Percentiles rank a stretch among this genome's conserved stretches.
These are phyloP conservation scores for Melocanna baccifera DNA, from an alignment of 176 grass and related monocot species.

Conservation along the genomic window DNA sequence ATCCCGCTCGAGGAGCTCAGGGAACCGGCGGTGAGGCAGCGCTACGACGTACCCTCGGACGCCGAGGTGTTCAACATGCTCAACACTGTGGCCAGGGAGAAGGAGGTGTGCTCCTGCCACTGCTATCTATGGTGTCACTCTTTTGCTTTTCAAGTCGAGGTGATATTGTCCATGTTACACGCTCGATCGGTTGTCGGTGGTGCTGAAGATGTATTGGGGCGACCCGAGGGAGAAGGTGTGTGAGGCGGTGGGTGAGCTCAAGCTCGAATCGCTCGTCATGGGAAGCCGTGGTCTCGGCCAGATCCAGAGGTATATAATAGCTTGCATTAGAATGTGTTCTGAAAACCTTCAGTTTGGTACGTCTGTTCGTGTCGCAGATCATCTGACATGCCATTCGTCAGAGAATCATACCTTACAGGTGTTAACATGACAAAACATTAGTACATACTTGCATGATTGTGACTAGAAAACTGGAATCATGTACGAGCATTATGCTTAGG, in stretches of 20 bases:
- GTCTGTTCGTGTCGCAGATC: background rate
- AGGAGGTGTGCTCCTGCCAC: conserved; percentile 37
- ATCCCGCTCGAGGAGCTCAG: conserved; percentile 65
- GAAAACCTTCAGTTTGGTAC: background rate
- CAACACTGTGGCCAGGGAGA: conserved; percentile 35
- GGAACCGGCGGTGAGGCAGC: conserved; percentile 49
- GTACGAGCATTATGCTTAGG: background rate
- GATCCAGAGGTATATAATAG: conserved; percentile 49
- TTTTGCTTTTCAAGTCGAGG: background rate
- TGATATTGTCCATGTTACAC: background rate
- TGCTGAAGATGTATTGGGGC: conserved; percentile 66
- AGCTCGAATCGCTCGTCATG: conserved; percentile 65
- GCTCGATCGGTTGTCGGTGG: conserved; percentile 43
- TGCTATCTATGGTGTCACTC: background rate
- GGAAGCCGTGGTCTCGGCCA: conserved; percentile 65
- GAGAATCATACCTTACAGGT: background rate
- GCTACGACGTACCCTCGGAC: conserved; percentile 53
- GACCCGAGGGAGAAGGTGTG: conserved; percentile 91
- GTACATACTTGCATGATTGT: background rate
- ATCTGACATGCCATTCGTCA: background rate
- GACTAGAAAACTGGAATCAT: background rate
- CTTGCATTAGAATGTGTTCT: background rate
- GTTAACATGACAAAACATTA: background rate
- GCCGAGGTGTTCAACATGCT: conserved; percentile 56
- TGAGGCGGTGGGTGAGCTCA: conserved; percentile 51